Percentiles rank a stretch among this genome's conserved stretches.
Conservation (phyloP, 1,284 basidiomycete species). For the Cerioporus squamosus region DNA sequence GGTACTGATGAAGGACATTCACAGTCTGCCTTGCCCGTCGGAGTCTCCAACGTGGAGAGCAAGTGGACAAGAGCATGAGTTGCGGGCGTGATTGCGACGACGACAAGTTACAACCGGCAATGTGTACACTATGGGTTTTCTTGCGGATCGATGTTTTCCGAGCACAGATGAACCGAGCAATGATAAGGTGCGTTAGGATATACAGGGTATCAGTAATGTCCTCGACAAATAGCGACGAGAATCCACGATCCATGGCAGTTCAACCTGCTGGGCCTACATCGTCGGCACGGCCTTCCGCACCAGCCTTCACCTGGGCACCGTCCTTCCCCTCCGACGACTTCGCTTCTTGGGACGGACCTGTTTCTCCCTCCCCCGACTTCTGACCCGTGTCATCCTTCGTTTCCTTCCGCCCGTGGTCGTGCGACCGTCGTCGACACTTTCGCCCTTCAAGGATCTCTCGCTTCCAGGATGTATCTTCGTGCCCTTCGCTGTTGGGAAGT, state of each 20-base stretch:
- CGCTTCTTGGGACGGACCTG: no score
- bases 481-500: neutral
- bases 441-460: conserved; percentile 25
- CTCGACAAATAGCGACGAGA: no score
- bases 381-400: no score
- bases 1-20: neutral
- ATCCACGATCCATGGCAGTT: no score
- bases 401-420: neutral
- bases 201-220: no score
- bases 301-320: neutral
- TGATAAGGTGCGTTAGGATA: no score
- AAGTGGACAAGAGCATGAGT: conserved; percentile 65
- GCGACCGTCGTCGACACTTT: neutral
- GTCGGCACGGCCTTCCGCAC: neutral
- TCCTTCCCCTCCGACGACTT: neutral
- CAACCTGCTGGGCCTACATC: no score
- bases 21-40: conserved; percentile 66
- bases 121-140: neutral
- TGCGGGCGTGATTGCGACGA: neutral
- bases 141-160: no score
- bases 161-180: no score
- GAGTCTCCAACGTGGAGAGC: conserved; percentile 63
- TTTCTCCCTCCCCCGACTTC: no score
- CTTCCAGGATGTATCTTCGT: conserved; percentile 2
- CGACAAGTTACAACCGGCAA: neutral